phyloP scores from a whole-genome alignment of 805 yeast species.

The Kregervanrija fluxuum region DNA sequence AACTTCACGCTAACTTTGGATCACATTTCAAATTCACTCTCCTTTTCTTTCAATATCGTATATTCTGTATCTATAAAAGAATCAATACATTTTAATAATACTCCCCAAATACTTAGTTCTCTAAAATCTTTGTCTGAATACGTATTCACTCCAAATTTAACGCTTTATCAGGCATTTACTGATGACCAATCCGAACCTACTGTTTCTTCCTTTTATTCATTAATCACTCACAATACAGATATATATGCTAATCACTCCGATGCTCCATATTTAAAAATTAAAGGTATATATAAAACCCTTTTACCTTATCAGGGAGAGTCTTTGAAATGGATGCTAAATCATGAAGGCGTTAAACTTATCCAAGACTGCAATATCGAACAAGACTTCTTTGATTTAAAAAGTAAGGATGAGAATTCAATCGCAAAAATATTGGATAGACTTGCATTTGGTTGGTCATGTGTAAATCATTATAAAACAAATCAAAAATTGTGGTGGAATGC shows the following conservation, averaged over 20 bases:
- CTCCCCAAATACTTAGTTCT: constrained; percentile 14
- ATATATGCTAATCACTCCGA: constrained; percentile 8
- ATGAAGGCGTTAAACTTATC: constrained; percentile 34
- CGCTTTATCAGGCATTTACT: constrained; percentile 18
- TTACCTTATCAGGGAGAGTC: constrained; percentile 45
- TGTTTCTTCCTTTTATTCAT: constrained; percentile 38
- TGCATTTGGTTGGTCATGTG: constrained; percentile 47
- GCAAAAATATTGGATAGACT: constrained; percentile 31
- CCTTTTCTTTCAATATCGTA: constrained; percentile 4
- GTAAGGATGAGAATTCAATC: constrained; percentile 20
- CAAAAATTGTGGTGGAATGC: constrained; percentile 38
- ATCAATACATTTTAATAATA: constrained; percentile 10
- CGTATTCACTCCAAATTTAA: constrained; percentile 11
- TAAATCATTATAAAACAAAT: constrained; percentile 7
- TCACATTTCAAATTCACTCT: background rate
- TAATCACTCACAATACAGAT: constrained; percentile 40
- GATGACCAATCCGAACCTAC: constrained; percentile 12
- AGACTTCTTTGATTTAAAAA: background rate
- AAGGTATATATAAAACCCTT: constrained; percentile 17
- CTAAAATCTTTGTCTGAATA: constrained; percentile 12
- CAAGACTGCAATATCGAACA: constrained; percentile 15
- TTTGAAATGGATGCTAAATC: constrained; percentile 47
- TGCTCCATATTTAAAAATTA: constrained; percentile 8
- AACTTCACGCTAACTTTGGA: background rate
- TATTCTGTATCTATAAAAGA: constrained; percentile 13